These are phyloP conservation scores for Sicyos edulis DNA, from an alignment of 306 rosid genomes.

Conservation along the genomic window DNA sequence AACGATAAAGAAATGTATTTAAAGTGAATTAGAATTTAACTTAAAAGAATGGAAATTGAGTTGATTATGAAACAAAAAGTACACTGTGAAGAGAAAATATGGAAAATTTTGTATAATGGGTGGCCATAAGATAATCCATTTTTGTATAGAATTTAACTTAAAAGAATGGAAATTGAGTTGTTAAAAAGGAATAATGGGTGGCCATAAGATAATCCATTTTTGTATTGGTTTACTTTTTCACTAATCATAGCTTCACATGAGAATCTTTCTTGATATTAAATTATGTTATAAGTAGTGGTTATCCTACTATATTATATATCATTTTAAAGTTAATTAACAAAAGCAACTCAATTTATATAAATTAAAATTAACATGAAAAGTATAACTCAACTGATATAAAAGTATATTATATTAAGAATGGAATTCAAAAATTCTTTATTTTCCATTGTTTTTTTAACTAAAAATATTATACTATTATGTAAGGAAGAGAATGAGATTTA, in stretches of 20 bases:
- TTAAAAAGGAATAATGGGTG: neutral
- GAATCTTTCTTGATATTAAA: constrained; percentile 2
- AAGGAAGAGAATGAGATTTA: neutral
- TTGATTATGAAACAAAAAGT: neutral
- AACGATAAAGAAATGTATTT: neutral
- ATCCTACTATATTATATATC: neutral
- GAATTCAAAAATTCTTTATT: too few relatives aligned
- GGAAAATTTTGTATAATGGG: neutral
- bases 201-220: neutral
- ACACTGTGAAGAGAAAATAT: neutral
- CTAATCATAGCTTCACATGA: constrained; percentile 4
- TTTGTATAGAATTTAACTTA: too few relatives aligned
- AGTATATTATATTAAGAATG: too few relatives aligned
- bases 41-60: constrained; percentile 1
- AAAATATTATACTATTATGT: too few relatives aligned
- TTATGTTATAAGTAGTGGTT: constrained; percentile 1
- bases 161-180: too few relatives aligned
- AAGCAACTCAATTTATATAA: too few relatives aligned
- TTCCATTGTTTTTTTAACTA: too few relatives aligned
- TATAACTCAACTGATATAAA: too few relatives aligned
- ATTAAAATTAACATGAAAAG: too few relatives aligned
- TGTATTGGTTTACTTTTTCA: neutral
- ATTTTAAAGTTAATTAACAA: neutral
- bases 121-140: too few relatives aligned
- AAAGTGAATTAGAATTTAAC: neutral